phyloP scores from a whole-genome alignment of 495 filamentous ascomycete species.

The Annulohypoxylon moriforme region DNA sequence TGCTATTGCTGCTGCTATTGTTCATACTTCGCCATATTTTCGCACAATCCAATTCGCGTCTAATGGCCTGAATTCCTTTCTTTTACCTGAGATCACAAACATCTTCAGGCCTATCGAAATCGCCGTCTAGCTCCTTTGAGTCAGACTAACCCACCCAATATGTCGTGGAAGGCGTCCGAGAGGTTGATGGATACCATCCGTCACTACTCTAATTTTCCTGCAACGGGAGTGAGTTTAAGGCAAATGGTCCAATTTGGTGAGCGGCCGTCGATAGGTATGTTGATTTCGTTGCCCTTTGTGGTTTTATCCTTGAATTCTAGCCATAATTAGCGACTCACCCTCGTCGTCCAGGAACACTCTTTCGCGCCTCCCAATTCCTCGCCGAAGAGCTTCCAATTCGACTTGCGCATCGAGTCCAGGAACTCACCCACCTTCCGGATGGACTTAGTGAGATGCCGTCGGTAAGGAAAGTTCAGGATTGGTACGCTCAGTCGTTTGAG shows the following conservation, averaged over 20 bases:
- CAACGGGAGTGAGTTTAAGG: conserved; percentile 93
- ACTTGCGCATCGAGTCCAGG: conserved; percentile 93
- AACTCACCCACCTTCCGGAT: conserved; percentile 92
- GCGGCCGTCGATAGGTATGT: conserved; percentile 82
- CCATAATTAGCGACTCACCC: conserved; percentile 43
- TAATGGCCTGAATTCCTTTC: conserved; percentile 34
- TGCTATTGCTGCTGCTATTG: conserved; percentile 45
- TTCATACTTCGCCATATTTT: conserved; percentile 30
- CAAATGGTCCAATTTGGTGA: conserved; percentile 99
- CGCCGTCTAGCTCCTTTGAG: conserved; percentile 19
- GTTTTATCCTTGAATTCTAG: conserved; percentile 33
- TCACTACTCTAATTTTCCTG: conserved; percentile 96
- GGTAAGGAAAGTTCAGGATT: conserved; percentile 92
- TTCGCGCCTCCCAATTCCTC: conserved; percentile 97
- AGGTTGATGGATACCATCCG: conserved; percentile 97
- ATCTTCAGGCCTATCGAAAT: conserved; percentile 22
- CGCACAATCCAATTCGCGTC: conserved; percentile 29
- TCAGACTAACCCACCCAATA: conserved; percentile 56
- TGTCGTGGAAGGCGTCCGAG: conserved; percentile 91
- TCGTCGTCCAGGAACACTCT: conserved; percentile 79
- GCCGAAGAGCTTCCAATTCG: conserved; percentile 98
- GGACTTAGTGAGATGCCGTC: conserved; percentile 98
- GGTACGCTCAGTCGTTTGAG: conserved; percentile 99
- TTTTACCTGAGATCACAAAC: conserved; percentile 26
- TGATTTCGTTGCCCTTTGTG: conserved; percentile 12